These are phyloP conservation scores for Miamiensis avidus DNA, from an alignment of 169 alveolate species.

Conservation along the genomic window DNA sequence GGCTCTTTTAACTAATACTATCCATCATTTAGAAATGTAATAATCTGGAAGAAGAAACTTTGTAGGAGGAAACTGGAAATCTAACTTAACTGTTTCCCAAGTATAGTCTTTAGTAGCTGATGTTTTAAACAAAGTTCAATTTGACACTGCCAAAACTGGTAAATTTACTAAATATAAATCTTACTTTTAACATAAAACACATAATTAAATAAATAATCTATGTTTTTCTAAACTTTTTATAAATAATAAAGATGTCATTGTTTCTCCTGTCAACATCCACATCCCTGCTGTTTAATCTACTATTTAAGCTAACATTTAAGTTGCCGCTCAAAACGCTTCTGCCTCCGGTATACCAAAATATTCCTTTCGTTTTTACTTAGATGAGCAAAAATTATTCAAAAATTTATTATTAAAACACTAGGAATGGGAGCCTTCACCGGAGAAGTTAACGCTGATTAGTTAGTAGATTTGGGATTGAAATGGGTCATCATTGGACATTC, in stretches of 20 bases:
- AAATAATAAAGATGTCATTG: conserved; percentile 84
- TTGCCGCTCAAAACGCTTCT: conserved; percentile 94
- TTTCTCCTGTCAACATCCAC: conserved; percentile 91
- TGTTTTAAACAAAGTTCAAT: conserved; percentile 66
- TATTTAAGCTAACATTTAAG: conserved; percentile 69
- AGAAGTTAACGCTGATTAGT: not conserved
- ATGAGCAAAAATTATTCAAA: no score
- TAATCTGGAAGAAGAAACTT: conserved; percentile 76
- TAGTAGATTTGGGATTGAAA: not conserved
- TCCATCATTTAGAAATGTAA: no score
- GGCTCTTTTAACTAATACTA: no score
- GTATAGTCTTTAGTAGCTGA: conserved; percentile 67
- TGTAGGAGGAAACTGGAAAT: conserved; percentile 97
- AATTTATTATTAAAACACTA: no score
- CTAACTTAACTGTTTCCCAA: conserved; percentile 89
- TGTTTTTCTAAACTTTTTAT: not conserved
- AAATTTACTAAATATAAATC: no score
- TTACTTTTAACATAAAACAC: not conserved
- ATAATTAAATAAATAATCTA: not conserved
- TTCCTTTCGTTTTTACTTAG: no score
- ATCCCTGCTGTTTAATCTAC: conserved; percentile 74
- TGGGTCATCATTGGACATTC: conserved; percentile 95
- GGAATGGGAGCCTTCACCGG: not conserved
- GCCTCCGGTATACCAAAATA: conserved; percentile 90
- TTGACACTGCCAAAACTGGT: conserved; percentile 50